A percentile compares a stretch with the other conserved stretches of the same genome.
Evolutionary conservation across 257 asterid species (phyloP).

Genomic region (Gentiana straminea): DNA sequence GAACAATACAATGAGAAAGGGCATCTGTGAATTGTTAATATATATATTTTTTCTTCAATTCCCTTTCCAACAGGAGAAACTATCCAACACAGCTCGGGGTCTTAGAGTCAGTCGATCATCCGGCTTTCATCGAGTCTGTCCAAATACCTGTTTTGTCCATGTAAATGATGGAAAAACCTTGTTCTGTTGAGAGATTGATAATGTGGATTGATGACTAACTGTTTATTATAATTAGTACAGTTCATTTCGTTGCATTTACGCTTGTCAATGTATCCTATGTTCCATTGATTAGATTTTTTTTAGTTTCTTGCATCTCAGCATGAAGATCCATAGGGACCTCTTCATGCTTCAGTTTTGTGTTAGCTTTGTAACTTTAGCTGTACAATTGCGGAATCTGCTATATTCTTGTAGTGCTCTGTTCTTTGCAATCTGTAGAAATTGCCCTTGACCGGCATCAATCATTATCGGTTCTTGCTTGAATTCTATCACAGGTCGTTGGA

Average conservation of each 20-base stretch:
- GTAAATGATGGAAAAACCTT: constrained; percentile 1
- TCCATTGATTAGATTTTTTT: constrained; percentile 1
- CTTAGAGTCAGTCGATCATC: background rate
- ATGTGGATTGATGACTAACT: background rate
- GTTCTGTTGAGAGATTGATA: background rate
- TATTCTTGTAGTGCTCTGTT: too few species aligned
- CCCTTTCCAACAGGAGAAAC: constrained; percentile 2
- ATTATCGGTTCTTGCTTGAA: too few species aligned
- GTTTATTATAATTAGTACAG: background rate
- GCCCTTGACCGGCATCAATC: too few species aligned
- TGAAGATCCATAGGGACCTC: constrained; percentile 6
- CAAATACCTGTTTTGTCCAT: constrained; percentile 6
- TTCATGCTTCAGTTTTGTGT: constrained; percentile 9
- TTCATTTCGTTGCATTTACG: constrained; percentile 3
- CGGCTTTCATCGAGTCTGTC: background rate
- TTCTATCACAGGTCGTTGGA: too few species aligned
- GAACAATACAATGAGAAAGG: constrained; percentile 47
- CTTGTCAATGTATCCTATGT: constrained; percentile 9
- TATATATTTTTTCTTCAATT: background rate
- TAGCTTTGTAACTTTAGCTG: background rate
- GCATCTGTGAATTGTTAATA: constrained; percentile 7
- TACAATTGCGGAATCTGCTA: background rate
- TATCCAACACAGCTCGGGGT: background rate
- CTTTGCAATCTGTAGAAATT: too few species aligned
- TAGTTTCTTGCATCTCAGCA: constrained; percentile 2